These are phyloP conservation scores for Funneliformis mosseae DNA, from an alignment of 192 early-diverging fungal species.

Conservation along the genomic window DNA sequence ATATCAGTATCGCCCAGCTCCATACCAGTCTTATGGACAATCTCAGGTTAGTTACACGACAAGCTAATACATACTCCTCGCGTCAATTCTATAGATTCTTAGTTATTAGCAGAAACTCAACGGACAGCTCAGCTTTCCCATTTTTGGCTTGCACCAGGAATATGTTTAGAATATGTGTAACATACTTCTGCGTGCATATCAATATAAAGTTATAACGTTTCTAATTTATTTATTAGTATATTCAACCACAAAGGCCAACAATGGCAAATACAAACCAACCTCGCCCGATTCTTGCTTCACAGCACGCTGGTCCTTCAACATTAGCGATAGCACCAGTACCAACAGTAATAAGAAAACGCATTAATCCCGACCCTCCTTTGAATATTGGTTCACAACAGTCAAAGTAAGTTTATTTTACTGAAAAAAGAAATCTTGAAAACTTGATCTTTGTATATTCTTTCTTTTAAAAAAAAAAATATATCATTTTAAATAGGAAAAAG, in stretches of 20 bases:
- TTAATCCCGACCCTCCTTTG: background rate
- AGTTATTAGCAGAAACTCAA: background rate
- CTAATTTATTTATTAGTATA: background rate
- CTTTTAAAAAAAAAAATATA: background rate
- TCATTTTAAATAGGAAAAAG: constrained; percentile 7
- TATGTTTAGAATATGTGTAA: background rate
- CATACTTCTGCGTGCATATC: constrained; percentile 12
- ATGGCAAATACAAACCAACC: constrained; percentile 2
- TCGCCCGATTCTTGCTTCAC: background rate
- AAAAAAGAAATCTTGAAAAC: background rate
- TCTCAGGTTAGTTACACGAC: background rate
- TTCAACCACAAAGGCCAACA: background rate
- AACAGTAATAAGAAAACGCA: background rate
- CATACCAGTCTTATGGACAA: background rate
- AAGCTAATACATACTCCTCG: background rate
- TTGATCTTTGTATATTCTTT: background rate
- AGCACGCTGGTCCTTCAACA: background rate
- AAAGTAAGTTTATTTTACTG: background rate
- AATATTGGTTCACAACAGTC: background rate
- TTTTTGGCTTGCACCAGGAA: constrained; percentile 7
- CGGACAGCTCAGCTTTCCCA: background rate
- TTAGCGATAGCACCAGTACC: background rate
- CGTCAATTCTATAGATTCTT: background rate
- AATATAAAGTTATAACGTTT: background rate
- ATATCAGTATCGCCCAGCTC: background rate